Evolutionary conservation across 2,329 filamentous ascomycete genomes (phyloP).

Genomic region (Paraphoma sp.): DNA sequence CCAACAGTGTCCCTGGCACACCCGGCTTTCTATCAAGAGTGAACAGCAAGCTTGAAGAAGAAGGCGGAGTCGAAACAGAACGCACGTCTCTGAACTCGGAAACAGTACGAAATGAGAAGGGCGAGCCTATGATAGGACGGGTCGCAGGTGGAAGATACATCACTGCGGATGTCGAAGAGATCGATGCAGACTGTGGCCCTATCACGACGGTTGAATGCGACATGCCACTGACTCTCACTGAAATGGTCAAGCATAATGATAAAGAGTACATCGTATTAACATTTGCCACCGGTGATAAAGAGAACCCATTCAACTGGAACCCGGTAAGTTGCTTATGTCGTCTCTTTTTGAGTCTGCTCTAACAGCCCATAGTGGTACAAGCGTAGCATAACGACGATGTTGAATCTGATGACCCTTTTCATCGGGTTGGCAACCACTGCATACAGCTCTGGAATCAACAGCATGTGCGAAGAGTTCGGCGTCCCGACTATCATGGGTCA

Average conservation of each 20-base stretch:
- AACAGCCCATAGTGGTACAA: conserved; percentile 25
- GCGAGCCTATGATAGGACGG: conserved; percentile 28
- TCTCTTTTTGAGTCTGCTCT: background rate
- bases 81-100: conserved; percentile 19
- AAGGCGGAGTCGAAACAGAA: conserved; percentile 2
- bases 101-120: conserved; percentile 28
- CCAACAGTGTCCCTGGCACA: conserved; percentile 12
- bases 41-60: conserved; percentile 17
- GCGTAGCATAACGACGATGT: conserved; percentile 34
- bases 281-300: conserved; percentile 32
- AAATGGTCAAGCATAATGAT: conserved; percentile 31
- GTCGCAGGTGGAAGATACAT: conserved; percentile 32
- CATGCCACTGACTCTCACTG: conserved; percentile 34
- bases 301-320: conserved; percentile 39
- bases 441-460: conserved; percentile 34
- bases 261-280: conserved; percentile 35
- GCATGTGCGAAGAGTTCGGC: conserved; percentile 35
- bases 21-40: conserved; percentile 17
- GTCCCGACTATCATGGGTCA: conserved; percentile 30
- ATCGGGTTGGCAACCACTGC: conserved; percentile 36
- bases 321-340: conserved; percentile 1
- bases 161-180: conserved; percentile 25
- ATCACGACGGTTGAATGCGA: conserved; percentile 35
- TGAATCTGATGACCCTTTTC: conserved; percentile 36
- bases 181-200: conserved; percentile 30